Base-by-base conservation (phyloP, 306 rosid genomes). In the Quercus dentata region DNA sequence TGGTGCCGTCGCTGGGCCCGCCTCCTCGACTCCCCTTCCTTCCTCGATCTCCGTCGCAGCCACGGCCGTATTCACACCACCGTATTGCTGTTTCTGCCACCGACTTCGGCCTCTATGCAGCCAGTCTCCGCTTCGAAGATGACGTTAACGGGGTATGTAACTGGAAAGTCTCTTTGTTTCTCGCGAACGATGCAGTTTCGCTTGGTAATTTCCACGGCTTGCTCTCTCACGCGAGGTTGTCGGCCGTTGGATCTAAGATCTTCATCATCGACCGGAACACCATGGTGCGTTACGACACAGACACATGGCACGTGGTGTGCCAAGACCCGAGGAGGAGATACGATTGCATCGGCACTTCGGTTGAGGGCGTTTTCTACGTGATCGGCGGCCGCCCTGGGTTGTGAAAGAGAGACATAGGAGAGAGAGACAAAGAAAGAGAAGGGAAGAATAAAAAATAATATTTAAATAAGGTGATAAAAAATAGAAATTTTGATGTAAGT, bases 311-410 rank as follows among this genome's bases (percentile, higher is more conserved):
- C 33, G 89, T 90, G 74, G 85, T 89, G 0, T 12, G 86, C 3
- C 69, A 89, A 71, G 89, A 90, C 14, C 76, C 90, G 23, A 79
- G 90, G 56, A 83, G 86, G 51, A 75, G 94, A 10, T 92, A 87
- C 19, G 94, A 93, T 5, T 92, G 97, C 79, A 18, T 92, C 18
- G 94, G 94, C 11, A 90, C 91, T 0, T 82, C 91, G 0, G 82
- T 73, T 0, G 92, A 87, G 2, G 90, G 91, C 0, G 74, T 92
- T 1, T 89, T 92, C 56, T 90, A 86, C 49, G 77, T 90, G 0
- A 87, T 90, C 38, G 97, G 91, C 2, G 27, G 87, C 83, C 0
- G 35, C 35, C 0, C 35, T 31, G 6, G 35, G 1, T 31, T 31
- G 35, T 4, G 35, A 31, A 31, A 31, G 1, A 31, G 35, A 31